These are phyloP conservation scores for Puccinia hordei DNA, from an alignment of 1,284 basidiomycete species.

Conservation along the genomic window DNA sequence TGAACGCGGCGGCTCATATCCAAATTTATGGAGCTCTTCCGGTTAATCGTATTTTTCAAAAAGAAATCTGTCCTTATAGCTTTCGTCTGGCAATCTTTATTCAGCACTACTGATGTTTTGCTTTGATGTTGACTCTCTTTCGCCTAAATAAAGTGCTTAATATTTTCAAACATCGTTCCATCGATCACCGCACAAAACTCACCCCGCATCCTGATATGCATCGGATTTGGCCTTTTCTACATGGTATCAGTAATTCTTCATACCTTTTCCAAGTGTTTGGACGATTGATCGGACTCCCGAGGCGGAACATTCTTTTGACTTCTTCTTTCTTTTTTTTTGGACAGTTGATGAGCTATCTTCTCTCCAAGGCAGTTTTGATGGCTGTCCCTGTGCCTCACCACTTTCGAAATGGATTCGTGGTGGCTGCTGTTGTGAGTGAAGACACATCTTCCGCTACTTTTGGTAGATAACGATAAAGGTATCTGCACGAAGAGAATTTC, in stretches of 20 bases:
- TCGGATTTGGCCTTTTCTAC: conserved; percentile 33
- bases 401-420: conserved; percentile 38
- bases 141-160: neutral
- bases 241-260: neutral
- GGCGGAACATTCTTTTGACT: neutral
- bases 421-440: conserved; percentile 40
- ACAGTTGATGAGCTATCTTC: conserved; percentile 31
- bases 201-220: conserved; percentile 12
- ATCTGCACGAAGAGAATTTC: neutral
- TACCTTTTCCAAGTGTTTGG: neutral
- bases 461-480: neutral
- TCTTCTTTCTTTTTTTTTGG: neutral
- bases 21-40: conserved; percentile 41
- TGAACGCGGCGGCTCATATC: conserved; percentile 42
- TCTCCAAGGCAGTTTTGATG: conserved; percentile 24
- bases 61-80: no score
- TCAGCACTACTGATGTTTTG: neutral
- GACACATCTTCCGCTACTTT: neutral
- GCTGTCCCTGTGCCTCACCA: conserved; percentile 24
- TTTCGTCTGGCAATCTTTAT: neutral
- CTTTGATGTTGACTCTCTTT: neutral
- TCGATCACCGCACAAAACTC: conserved; percentile 44
- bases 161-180: conserved; percentile 38
- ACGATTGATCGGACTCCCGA: neutral
- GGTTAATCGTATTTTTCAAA: conserved; percentile 1